Evolutionary conservation across 257 asterid species (phyloP).

Genomic region (Cruciata laevipes): DNA sequence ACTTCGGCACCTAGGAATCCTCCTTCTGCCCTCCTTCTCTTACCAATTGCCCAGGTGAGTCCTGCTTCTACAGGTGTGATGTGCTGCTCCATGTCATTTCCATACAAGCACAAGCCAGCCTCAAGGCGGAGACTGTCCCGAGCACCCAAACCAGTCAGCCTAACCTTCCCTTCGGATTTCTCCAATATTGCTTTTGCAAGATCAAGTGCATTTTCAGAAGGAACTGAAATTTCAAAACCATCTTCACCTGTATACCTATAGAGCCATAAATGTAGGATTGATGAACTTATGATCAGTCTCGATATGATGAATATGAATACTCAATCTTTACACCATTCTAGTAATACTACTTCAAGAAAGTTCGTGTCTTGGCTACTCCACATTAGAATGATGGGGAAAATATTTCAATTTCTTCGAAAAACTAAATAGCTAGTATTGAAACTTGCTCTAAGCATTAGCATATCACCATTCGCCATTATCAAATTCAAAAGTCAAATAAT

Average conservation of each 20-base stretch:
- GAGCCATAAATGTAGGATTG: slow-evolving; percentile 18
- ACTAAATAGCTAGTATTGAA: neutral
- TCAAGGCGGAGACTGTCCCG: slow-evolving; percentile 98
- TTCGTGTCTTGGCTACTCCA: neutral
- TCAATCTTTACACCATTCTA: neutral
- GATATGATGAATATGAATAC: neutral
- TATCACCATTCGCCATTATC: neutral
- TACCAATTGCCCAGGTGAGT: slow-evolving; percentile 94
- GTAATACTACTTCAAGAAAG: neutral
- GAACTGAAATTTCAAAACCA: slow-evolving; percentile 96
- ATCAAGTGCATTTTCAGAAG: slow-evolving; percentile 80
- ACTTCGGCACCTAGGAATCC: slow-evolving; percentile 93
- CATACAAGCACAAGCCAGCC: slow-evolving; percentile 90
- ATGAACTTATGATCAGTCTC: neutral
- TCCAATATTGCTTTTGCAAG: slow-evolving; percentile 90
- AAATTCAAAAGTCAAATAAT: neutral
- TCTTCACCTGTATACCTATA: slow-evolving; percentile 97
- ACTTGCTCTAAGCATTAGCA: neutral
- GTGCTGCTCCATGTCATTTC: slow-evolving; percentile 99
- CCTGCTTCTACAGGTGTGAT: slow-evolving; percentile 93
- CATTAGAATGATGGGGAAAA: neutral
- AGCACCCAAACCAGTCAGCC: slow-evolving; percentile 87
- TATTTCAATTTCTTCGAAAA: neutral
- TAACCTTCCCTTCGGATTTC: slow-evolving; percentile 79
- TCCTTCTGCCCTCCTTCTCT: slow-evolving; percentile 93